Base-by-base conservation (phyloP, 768 basidiomycete species). In the Favolaschia claudopus region DNA sequence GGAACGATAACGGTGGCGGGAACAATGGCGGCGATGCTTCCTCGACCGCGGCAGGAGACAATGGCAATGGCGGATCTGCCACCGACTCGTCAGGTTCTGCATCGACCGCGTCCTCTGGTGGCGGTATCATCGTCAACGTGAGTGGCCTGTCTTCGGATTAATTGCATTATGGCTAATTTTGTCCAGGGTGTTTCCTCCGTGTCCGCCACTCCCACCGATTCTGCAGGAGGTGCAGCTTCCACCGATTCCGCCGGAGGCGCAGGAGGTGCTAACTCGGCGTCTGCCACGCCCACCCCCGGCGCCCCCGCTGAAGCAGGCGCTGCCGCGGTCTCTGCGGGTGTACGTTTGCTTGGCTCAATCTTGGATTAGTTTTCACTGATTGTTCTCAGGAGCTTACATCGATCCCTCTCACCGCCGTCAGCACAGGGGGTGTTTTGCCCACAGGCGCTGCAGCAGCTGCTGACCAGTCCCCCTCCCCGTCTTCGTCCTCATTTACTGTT, bases 401-500 rank as follows among this genome's bases (percentile, higher is more conserved):
- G n/a, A 29, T 60, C 34, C 7, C 58, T 38, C 58, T 60, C 32
- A 64, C 66, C 46, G 50, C 68, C 32, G 57, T 58, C 28, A 65
- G 63, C 31, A 48, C 58, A 33, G 31, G 14, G 39, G 28, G 45
- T 14, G 39, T 56, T 10, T 22, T 63, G 7, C 27, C 59, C 12
- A 49, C 63, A 7, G 15, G 57, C 9, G 31, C 60, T 20, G 47
- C 54, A 14, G 56, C 67, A 10, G 71, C 77, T 31, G 71, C 74
- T n/a, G 76, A 73, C 10, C 65, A 72, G 34, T 66, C 76, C 14
- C 48, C 76, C 7, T 64, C 78, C 1, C 47, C 77, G 13, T 69
- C 81, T 37, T 51, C 79, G 14, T 73, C 76, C 12, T 72, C 80
- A 5, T 91, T 92, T 72, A 65, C 75, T 28, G 75, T 93, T 33